phyloP scores from a whole-genome alignment of 2,329 filamentous ascomycete species.

The Paracorniculantispora psalliotae region DNA sequence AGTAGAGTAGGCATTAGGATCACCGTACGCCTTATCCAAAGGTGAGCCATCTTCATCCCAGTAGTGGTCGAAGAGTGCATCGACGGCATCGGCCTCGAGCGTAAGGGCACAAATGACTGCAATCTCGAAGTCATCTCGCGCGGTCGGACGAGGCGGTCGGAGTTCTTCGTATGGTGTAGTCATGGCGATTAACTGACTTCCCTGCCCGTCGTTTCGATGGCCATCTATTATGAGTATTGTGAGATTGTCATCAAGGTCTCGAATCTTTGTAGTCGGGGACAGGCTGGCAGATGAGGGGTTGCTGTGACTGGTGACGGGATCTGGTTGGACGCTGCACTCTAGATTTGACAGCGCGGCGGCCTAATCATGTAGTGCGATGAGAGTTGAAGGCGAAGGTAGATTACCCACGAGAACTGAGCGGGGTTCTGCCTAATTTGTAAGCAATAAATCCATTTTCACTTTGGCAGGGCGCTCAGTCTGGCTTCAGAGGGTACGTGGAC shows the following conservation, averaged over 20 bases:
- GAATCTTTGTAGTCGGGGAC: too few species aligned
- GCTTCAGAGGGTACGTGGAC: too few species aligned
- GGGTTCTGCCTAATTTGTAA: background rate
- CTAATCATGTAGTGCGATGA: too few species aligned
- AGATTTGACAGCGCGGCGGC: too few species aligned
- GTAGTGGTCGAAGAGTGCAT: slow-evolving; percentile 18
- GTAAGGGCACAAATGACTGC: slow-evolving; percentile 20
- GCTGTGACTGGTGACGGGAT: too few species aligned
- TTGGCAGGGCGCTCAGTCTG: too few species aligned
- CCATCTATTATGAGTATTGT: background rate
- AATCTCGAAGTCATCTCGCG: slow-evolving; percentile 15
- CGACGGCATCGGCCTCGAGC: slow-evolving; percentile 19
- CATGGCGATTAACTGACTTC: background rate
- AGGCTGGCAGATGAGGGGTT: too few species aligned
- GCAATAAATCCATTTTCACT: background rate
- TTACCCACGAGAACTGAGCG: background rate
- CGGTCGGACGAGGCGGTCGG: background rate
- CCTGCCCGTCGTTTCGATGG: background rate
- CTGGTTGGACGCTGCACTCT: too few species aligned
- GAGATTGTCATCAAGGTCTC: background rate
- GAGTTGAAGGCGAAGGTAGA: background rate
- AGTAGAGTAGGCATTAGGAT: slow-evolving; percentile 24
- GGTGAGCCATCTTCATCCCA: slow-evolving; percentile 11
- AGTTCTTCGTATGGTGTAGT: background rate
- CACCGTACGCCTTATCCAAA: slow-evolving; percentile 21